Evolutionary conservation across 257 asterid species (phyloP).

Genomic region (Scutellaria baicalensis): DNA sequence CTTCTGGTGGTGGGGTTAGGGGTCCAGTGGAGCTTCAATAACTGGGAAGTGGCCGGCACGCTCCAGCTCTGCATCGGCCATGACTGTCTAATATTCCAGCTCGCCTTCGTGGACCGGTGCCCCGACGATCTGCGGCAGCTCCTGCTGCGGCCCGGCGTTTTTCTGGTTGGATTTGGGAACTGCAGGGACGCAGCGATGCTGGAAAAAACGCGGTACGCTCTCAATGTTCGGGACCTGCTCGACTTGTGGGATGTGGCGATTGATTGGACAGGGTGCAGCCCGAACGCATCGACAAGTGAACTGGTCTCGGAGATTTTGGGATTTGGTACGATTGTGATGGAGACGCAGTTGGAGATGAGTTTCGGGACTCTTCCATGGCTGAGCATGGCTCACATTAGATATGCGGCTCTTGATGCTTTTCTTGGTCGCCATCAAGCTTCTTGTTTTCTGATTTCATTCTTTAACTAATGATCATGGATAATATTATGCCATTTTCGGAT

Average conservation of each 20-base stretch:
- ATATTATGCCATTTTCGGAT: too few relatives aligned
- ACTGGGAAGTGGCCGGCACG: not conserved
- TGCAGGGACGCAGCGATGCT: slow-evolving; percentile 4
- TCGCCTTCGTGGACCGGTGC: not conserved
- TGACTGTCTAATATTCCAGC: slow-evolving; percentile 15
- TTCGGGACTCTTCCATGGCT: slow-evolving; percentile 8
- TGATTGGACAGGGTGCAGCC: not conserved
- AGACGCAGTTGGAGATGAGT: slow-evolving; percentile 2
- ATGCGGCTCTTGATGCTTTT: slow-evolving; percentile 21
- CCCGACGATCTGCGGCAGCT: slow-evolving; percentile 13
- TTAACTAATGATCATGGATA: too few relatives aligned
- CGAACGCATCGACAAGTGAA: slow-evolving; percentile 1
- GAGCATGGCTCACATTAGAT: slow-evolving; percentile 3
- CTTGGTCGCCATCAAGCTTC: not conserved
- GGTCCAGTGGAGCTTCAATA: slow-evolving; percentile 2
- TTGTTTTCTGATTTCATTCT: not conserved
- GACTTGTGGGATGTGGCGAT: not conserved
- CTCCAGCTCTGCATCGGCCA: slow-evolving; percentile 22
- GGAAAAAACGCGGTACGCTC: not conserved
- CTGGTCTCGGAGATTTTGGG: slow-evolving; percentile 19
- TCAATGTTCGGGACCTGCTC: not conserved
- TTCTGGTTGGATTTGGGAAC: slow-evolving; percentile 11
- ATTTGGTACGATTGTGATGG: not conserved
- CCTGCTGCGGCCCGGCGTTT: not conserved
- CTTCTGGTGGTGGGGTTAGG: slow-evolving; percentile 8